Conservation (phyloP, 768 basidiomycete species). For the Hygrocybe coccinea region DNA sequence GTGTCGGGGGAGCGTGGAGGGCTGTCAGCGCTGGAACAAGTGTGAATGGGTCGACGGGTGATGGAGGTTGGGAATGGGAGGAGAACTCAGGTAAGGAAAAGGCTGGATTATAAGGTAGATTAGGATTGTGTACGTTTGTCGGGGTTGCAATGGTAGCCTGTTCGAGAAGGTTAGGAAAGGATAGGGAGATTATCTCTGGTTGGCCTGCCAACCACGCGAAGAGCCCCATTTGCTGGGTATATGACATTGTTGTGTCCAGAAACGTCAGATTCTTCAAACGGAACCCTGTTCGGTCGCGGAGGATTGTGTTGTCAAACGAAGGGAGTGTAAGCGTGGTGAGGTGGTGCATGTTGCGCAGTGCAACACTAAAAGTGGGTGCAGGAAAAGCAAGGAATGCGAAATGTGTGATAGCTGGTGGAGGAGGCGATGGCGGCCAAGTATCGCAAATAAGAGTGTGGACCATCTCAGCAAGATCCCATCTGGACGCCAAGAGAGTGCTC, state of each 20-base stretch:
- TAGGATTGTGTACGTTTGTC: too few species aligned
- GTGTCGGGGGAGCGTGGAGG: slow-evolving; percentile 25
- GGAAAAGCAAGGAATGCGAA: slow-evolving; percentile 20
- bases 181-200: slow-evolving; percentile 10
- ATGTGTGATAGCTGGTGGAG: slow-evolving; percentile 35
- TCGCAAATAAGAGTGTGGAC: slow-evolving; percentile 38
- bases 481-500: slow-evolving; percentile 34
- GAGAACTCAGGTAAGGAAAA: slow-evolving; percentile 6
- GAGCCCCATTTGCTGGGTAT: slow-evolving; percentile 24
- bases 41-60: slow-evolving; percentile 28
- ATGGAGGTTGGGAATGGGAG: slow-evolving; percentile 12
- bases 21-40: slow-evolving; percentile 39
- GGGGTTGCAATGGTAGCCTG: background rate
- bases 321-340: slow-evolving; percentile 40
- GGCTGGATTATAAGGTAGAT: slow-evolving; percentile 8
- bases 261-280: slow-evolving; percentile 39
- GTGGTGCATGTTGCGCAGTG: slow-evolving; percentile 44
- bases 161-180: slow-evolving; percentile 27
- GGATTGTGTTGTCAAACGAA: slow-evolving; percentile 38
- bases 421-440: slow-evolving; percentile 41
- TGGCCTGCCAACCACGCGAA: slow-evolving; percentile 20
- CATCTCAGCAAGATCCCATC: slow-evolving; percentile 38
- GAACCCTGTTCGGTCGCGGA: slow-evolving; percentile 41
- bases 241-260: slow-evolving; percentile 28
- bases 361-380: slow-evolving; percentile 40